Percentiles rank a stretch among this genome's conserved stretches.
These are phyloP conservation scores for Breynia disticha DNA, from an alignment of 441 rosid species.

Conservation along the genomic window DNA sequence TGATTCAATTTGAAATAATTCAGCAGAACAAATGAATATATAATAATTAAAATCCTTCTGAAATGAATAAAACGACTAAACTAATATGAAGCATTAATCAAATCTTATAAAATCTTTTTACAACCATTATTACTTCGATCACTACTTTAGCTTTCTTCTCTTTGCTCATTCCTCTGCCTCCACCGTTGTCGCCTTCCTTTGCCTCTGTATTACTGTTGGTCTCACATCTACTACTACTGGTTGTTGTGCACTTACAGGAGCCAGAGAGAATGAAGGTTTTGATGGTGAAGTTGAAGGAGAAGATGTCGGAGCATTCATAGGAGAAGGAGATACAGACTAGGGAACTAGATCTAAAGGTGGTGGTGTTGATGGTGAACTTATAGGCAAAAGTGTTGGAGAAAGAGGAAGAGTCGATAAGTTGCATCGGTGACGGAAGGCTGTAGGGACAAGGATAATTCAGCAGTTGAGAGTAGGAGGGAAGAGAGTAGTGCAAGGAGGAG, in stretches of 20 bases:
- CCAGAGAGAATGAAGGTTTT: slow-evolving; percentile 18
- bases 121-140: slow-evolving; percentile 30
- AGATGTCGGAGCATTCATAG: slow-evolving; percentile 3
- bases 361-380: slow-evolving; percentile 29
- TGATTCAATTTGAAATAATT: no score
- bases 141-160: slow-evolving; percentile 47
- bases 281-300: slow-evolving; percentile 20
- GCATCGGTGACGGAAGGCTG: slow-evolving; percentile 4
- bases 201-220: slow-evolving; percentile 20
- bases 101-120: no score
- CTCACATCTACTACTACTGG: slow-evolving; percentile 17
- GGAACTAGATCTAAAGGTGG: slow-evolving; percentile 27
- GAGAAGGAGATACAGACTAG: no score
- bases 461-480: slow-evolving; percentile 3
- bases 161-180: slow-evolving; percentile 38
- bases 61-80: no score
- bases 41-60: no score
- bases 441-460: slow-evolving; percentile 13
- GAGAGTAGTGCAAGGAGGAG: background rate
- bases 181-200: slow-evolving; percentile 12
- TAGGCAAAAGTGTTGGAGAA: slow-evolving; percentile 16
- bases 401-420: slow-evolving; percentile 10
- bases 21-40: no score
- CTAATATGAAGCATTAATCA: no score
- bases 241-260: slow-evolving; percentile 10